Percentiles rank a stretch among this genome's conserved stretches.
Conservation (phyloP, 163 green algal species). For the Scenedesmus sp. region DNA sequence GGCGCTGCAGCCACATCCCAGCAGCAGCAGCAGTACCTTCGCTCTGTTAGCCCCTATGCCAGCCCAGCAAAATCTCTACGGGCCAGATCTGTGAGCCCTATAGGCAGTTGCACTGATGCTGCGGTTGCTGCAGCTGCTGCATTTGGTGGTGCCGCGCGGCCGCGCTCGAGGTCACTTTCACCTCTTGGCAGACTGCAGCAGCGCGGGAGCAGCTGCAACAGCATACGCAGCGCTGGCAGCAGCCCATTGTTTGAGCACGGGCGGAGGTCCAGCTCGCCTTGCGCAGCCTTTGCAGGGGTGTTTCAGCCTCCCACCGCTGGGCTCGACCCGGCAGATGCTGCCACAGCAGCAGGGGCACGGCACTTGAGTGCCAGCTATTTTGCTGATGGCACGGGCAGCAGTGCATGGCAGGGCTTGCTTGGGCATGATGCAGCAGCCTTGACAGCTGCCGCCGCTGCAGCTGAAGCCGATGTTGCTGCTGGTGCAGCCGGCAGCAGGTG, state of each 20-base stretch:
- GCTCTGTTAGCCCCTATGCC: background rate
- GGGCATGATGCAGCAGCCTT: background rate
- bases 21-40: background rate
- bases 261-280: background rate
- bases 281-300: background rate
- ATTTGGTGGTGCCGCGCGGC: background rate
- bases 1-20: background rate
- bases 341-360: background rate
- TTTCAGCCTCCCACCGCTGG: background rate
- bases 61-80: background rate
- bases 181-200: background rate
- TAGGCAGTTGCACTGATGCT: background rate
- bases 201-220: background rate
- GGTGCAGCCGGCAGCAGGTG: background rate
- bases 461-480: background rate
- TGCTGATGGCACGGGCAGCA: background rate
- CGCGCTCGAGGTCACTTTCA: background rate
- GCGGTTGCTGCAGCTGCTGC: background rate
- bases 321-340: background rate
- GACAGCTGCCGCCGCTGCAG: background rate
- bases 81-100: constrained; percentile 23
- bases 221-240: background rate
- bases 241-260: background rate
- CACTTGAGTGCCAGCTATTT: background rate
- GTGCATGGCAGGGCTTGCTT: background rate